Conservation (phyloP, 306 rosid species). For the Prunus mira region DNA sequence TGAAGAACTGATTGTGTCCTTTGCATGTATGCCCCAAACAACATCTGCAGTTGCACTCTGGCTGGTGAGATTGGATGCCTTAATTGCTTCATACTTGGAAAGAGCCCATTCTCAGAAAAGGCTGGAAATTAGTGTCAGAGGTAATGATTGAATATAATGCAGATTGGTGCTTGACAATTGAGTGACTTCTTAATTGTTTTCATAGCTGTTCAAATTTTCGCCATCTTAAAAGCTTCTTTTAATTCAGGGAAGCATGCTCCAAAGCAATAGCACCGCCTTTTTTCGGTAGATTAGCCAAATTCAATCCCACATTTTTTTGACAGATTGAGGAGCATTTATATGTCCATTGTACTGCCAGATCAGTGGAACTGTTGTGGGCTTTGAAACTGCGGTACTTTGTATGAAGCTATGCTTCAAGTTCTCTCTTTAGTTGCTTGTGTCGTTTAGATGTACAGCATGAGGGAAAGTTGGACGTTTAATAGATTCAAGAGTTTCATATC, state of each 20-base stretch:
- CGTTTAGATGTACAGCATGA: constrained; percentile 21
- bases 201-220: too few species aligned
- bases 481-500: not conserved
- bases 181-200: too few species aligned
- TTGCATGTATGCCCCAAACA: constrained; percentile 74
- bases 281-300: not conserved
- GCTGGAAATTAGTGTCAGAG: too few species aligned
- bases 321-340: not conserved
- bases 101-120: too few species aligned
- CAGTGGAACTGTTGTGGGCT: not conserved
- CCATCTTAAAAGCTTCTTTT: not conserved
- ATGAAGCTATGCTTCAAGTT: not conserved
- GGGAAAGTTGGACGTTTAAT: not conserved
- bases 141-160: too few species aligned
- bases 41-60: constrained; percentile 88
- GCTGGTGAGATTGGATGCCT: constrained; percentile 80
- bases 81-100: constrained; percentile 48
- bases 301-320: not conserved
- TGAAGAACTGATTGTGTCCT: constrained; percentile 57
- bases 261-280: not conserved
- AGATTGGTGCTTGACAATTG: too few species aligned
- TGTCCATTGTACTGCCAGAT: not conserved
- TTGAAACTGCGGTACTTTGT: constrained; percentile 4
- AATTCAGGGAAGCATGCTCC: constrained; percentile 6
- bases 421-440: constrained; percentile 16